phyloP scores from a whole-genome alignment of 2,329 filamentous ascomycete species.

The Mycogone perniciosa region DNA sequence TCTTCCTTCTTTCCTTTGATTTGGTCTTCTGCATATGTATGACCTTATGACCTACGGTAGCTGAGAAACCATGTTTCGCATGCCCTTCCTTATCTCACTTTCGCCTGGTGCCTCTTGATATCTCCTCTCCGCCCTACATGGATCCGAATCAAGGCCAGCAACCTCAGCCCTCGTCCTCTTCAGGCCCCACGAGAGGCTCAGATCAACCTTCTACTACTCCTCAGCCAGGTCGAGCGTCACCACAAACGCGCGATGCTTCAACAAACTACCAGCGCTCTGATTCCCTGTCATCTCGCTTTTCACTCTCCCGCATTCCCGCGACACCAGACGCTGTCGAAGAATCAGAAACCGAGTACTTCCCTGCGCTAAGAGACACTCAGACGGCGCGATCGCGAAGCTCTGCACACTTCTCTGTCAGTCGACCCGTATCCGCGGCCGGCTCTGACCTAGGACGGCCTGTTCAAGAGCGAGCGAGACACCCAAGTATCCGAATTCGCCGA shows the following conservation, averaged over 20 bases:
- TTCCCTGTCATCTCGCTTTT: slow-evolving; percentile 3
- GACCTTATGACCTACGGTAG: no score
- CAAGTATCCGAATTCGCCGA: slow-evolving; percentile 21
- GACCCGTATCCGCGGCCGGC: not conserved
- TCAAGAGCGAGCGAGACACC: slow-evolving; percentile 12
- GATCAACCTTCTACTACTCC: no score
- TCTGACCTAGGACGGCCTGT: slow-evolving; percentile 2
- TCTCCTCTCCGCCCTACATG: no score
- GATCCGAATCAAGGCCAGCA: no score
- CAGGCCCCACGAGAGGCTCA: no score
- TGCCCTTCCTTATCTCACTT: no score
- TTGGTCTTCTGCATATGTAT: no score
- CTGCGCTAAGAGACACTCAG: not conserved
- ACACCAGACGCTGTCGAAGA: slow-evolving; percentile 8
- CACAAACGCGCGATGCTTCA: not conserved
- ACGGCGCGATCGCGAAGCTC: slow-evolving; percentile 3
- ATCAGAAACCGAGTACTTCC: slow-evolving; percentile 10
- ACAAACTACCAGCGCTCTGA: not conserved
- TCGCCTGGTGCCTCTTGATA: no score
- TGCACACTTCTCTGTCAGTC: not conserved
- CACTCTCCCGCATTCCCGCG: not conserved
- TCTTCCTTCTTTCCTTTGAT: no score
- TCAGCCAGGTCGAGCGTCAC: not conserved
- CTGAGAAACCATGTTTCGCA: no score
- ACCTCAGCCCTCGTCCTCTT: no score